Evolutionary conservation across 2,329 filamentous ascomycete genomes (phyloP), one percentile per base, ranked within the genome.

Genomic region (Scedosporium aurantiacum): DNA sequence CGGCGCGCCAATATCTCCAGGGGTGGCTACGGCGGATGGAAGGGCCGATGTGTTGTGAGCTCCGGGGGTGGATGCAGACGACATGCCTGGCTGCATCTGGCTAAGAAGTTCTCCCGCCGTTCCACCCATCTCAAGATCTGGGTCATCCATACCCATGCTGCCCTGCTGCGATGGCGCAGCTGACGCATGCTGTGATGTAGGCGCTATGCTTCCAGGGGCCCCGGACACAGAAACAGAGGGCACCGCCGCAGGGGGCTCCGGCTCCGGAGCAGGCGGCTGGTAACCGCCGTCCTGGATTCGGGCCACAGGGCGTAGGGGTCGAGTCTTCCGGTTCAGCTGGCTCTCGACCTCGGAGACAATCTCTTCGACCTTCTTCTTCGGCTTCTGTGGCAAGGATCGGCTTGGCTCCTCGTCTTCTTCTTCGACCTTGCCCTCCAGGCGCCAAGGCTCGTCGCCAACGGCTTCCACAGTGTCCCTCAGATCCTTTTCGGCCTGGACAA

Each of bases 271-370:
- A 5, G 79, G 81, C 64, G 90, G 84, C 72, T 91, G 82, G 64
- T 81, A 85, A 2, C 91, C 91, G 57, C 91, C 91, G 68, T 89
- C 88, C 68, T 94, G 85, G 52, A 95, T 80, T 55, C 90, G 86
- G 43, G 83, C 80, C 6, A 93, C 79, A 25, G 82, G 79, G 58
- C 85, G 82, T 60, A 89, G 82, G 27, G 81, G 77, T 43, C 82
- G 79, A 52, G 90, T 83, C 64, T 83, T 85, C 61, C 85, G 85
- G 18, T 85, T 86, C n/a, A 89, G 79, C 2, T 84, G 76, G 58
- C 80, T 76, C 74, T 96, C 90, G 1, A 96, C 83, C 61, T 90
- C 84, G 50, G 83, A 79, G 25, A 92, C 81, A 45, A 97, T 86
- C 60, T 90, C 85, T 27, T 91, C 87, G 12, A 92, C 77, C 16